phyloP scores from a whole-genome alignment of 305 asterid genomes.

The Fraxinus floribunda region DNA sequence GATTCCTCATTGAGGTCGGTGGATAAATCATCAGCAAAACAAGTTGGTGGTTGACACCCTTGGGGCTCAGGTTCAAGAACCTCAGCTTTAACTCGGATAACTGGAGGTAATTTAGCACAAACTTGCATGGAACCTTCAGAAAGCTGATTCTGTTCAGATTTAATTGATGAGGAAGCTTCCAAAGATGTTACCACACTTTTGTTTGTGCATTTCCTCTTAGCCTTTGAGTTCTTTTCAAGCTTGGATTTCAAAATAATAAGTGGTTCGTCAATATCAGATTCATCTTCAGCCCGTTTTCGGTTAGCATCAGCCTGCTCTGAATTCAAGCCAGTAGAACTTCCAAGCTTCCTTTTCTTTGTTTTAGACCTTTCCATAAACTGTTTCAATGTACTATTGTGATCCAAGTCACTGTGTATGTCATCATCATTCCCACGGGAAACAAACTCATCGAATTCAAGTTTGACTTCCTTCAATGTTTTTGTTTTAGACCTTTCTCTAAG shows the following conservation, averaged over 20 bases:
- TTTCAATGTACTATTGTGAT: conserved; percentile 51
- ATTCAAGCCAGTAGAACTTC: conserved; percentile 17
- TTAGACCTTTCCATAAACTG: conserved; percentile 44
- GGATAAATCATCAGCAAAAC: conserved; percentile 32
- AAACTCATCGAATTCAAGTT: conserved; percentile 23
- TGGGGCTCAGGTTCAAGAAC: conserved; percentile 38
- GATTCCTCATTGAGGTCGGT: conserved; percentile 28
- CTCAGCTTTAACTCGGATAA: conserved; percentile 43
- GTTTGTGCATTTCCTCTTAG: conserved; percentile 38
- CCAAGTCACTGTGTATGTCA: conserved; percentile 31
- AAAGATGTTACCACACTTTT: conserved; percentile 29
- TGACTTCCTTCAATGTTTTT: conserved; percentile 51
- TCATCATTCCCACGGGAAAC: conserved; percentile 27
- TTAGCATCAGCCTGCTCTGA: conserved; percentile 21
- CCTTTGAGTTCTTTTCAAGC: conserved; percentile 42
- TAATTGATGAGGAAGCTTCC: conserved; percentile 19
- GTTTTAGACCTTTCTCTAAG: conserved; percentile 40
- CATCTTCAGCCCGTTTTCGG: conserved; percentile 42
- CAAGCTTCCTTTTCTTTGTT: conserved; percentile 55
- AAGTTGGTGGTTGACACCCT: conserved; percentile 28
- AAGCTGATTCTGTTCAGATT: conserved; percentile 36
- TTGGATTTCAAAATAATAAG: conserved; percentile 50
- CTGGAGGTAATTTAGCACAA: conserved; percentile 24
- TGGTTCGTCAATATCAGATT: conserved; percentile 58
- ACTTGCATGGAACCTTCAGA: conserved; percentile 33